Base-by-base conservation (phyloP, 768 basidiomycete species). In the Kwoniella heveanensis region DNA sequence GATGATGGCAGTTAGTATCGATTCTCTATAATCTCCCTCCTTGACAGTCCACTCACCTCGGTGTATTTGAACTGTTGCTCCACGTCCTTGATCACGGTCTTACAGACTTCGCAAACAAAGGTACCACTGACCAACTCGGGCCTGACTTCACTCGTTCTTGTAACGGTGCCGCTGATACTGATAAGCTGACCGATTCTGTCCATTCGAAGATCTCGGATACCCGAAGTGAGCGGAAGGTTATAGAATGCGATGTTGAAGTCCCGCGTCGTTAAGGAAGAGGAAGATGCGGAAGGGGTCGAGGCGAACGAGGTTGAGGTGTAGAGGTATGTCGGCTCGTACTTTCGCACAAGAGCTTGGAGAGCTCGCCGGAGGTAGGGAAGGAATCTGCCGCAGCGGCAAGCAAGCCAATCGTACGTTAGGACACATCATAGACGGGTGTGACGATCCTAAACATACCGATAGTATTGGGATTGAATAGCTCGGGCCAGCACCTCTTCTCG, bases 41-140 rank as follows among this genome's bases (percentile, higher is more conserved):
- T n/a, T n/a, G n/a, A n/a, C 32, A 32, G 1, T 13, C 22, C 19
- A 66, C 75, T 54, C 69, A 93, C 93, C 84, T 98, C 96, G 21
- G 96, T 99, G 78, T 97, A 98, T 78, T 97, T 99, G 85, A 99
- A 99, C 77, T 99, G 96, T 77, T 99, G 96, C 77, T 99, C 96
- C 52, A 99, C 88, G 74, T 97, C 95, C 58, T 89, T 86, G 25
- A 97, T 88, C 12, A 89, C 83, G 29, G 90, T 91, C 50, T 86
- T 85, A 76, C 96, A 99, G 47, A 88, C 85, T 79, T 91, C 89
- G 71, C 96, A 99, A 51, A 89, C 86, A 78, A 96, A 99, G 62
- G 90, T 93, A 21, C 95, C 96, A 72, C 85, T 93, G 21, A 98
- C 83, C 53, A 99, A 81, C 80, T 98, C 96, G 1, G 96, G 96